phyloP scores from a whole-genome alignment of 83 land plant genomes.

The Thuja plicata region DNA sequence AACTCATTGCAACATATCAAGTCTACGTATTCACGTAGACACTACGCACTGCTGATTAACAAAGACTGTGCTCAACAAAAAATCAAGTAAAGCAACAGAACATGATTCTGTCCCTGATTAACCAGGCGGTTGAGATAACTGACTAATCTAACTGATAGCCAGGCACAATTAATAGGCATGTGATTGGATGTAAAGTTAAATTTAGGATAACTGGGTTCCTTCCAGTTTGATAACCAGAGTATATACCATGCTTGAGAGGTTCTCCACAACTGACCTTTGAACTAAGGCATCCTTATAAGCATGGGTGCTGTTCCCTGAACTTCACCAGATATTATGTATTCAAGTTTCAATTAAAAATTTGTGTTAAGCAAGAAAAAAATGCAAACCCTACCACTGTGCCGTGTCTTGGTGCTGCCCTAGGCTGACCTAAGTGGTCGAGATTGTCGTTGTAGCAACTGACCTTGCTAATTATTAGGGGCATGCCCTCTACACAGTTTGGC shows the following conservation, averaged over 20 bases:
- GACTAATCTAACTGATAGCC: not conserved
- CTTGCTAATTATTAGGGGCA: not conserved
- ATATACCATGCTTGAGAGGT: not conserved
- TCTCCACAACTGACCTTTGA: not conserved
- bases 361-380: not conserved
- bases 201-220: not conserved
- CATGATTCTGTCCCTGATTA: not conserved
- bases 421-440: not conserved
- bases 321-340: not conserved
- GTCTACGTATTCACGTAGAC: not conserved
- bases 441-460: not conserved
- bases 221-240: not conserved
- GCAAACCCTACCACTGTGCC: not conserved
- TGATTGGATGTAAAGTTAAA: not conserved
- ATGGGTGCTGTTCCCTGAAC: not conserved
- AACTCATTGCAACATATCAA: not conserved
- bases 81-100: not conserved
- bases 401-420: not conserved
- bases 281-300: not conserved
- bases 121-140: not conserved
- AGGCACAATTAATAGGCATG: not conserved
- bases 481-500: not conserved
- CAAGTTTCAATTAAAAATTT: not conserved
- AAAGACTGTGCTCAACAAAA: not conserved
- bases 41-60: not conserved